Conservation (phyloP, 2,329 filamentous ascomycete species). For the Thyridium curvatum region DNA sequence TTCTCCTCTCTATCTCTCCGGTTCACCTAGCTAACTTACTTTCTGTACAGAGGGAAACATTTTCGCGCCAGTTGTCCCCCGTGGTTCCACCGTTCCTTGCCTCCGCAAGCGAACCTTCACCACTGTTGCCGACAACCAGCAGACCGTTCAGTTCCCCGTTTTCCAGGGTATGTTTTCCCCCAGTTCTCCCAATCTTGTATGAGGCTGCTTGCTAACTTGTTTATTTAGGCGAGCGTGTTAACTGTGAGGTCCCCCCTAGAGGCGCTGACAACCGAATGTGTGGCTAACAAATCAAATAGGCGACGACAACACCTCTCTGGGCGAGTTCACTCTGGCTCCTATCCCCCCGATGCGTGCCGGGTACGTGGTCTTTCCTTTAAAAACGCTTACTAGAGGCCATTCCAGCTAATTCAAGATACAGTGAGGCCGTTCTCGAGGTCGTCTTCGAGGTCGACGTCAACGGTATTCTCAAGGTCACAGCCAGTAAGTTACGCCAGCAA, state of each 20-base stretch:
- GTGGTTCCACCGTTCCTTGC: constrained; percentile 69
- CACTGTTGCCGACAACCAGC: constrained; percentile 71
- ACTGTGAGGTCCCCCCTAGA: constrained; percentile 46
- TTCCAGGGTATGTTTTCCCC: too few species aligned
- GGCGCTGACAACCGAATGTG: too few species aligned
- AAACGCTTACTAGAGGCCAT: too few species aligned
- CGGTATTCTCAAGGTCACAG: constrained; percentile 99
- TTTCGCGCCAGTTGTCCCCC: constrained; percentile 86
- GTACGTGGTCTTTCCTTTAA: too few species aligned
- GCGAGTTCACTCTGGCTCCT: constrained; percentile 93
- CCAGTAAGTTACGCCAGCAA: too few species aligned
- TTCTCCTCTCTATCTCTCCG: not conserved
- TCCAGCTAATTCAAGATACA: too few species aligned
- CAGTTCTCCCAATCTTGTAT: too few species aligned
- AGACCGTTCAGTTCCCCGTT: constrained; percentile 84
- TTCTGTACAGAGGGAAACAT: constrained; percentile 62
- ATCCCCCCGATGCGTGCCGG: constrained; percentile 63
- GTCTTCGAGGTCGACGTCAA: constrained; percentile 99
- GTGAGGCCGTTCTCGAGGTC: constrained; percentile 93
- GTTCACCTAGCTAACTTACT: not conserved
- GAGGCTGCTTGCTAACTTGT: too few species aligned
- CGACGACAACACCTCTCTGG: constrained; percentile 95
- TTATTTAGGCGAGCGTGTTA: constrained; percentile 96
- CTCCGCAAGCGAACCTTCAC: constrained; percentile 89
- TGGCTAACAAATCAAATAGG: too few species aligned